A percentile compares a stretch with the other conserved stretches of the same genome.
Conservation (phyloP, 1,139 yeast genomes). For the Hyphopichia pseudoburtonii region DNA sequence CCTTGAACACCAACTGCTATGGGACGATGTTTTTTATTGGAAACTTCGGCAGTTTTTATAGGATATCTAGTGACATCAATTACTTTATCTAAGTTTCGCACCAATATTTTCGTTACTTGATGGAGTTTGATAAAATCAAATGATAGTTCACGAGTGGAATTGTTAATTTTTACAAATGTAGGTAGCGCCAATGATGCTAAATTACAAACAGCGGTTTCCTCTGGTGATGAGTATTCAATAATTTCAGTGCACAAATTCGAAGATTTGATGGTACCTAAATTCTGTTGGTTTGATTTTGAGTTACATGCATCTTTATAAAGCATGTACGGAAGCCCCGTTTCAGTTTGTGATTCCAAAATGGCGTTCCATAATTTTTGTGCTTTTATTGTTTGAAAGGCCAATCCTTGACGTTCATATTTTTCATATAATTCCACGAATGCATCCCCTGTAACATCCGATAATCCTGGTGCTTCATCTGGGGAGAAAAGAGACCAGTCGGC, state of each 20-base stretch:
- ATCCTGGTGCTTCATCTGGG: slow-evolving; percentile 54
- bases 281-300: slow-evolving; percentile 52
- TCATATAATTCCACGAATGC: slow-evolving; percentile 47
- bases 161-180: slow-evolving; percentile 41
- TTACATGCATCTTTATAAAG: slow-evolving; percentile 60
- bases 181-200: slow-evolving; percentile 56
- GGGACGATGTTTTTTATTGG: slow-evolving; percentile 80
- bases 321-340: slow-evolving; percentile 61
- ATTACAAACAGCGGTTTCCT: slow-evolving; percentile 60
- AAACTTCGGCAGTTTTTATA: slow-evolving; percentile 61
- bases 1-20: slow-evolving; percentile 92
- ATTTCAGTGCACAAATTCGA: slow-evolving; percentile 62
- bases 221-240: slow-evolving; percentile 53
- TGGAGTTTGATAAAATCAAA: slow-evolving; percentile 75
- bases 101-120: slow-evolving; percentile 68
- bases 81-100: slow-evolving; percentile 70
- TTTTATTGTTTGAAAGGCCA: slow-evolving; percentile 35
- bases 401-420: slow-evolving; percentile 45
- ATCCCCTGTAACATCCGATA: slow-evolving; percentile 50
- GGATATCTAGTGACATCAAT: slow-evolving; percentile 84
- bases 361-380: slow-evolving; percentile 58
- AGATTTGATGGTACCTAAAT: slow-evolving; percentile 55
- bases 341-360: slow-evolving; percentile 56
- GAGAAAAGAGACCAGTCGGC: slow-evolving; percentile 56
- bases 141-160: slow-evolving; percentile 39